Evolutionary conservation across 2,329 filamentous ascomycete species (phyloP), one percentile per base, ranked within the genome.

Genomic region (Penicillium sp.): DNA sequence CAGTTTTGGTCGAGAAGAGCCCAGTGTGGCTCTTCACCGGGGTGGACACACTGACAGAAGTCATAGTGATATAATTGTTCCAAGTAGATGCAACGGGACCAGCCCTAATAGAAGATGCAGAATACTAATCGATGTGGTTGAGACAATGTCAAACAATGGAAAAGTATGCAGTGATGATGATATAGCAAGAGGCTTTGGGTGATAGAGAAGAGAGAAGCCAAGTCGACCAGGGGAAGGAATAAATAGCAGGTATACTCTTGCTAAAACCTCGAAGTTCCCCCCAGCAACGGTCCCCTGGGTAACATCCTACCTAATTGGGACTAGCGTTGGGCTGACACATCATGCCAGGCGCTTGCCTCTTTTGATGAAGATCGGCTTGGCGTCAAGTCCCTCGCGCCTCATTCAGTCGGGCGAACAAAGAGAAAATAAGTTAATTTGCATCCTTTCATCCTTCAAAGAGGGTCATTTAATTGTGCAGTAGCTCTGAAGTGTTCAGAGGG

Each of bases 11-110:
- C 64, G 88, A 92, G 81, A 97, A 97, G 68, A 97, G 84, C 56
- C 92, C 91, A 77, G 89, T 87, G 76, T 96, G 93, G 83, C 90
- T 94, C 83, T 97, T 97, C 73, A 94, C 82, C 56, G 94, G 94
- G 57, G 94, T 97, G 68, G 91, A 89, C 76, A 97, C 86, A 72
- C 85, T 80, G 74, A 84, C 79, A 75, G 88, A 89, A 73, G 93
- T 91, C 93, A 97, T 97, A 73, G 67, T 83, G 76, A 53, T 48
- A 50, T 47, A 36, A 8, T 36, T 13, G 27, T 21, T 31, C 44
- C 45, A 51, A 53, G 48, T 48, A 48, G 27, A 69, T 69, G 63
- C 62, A 59, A 54, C 56, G 57, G 56, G 59, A 50, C 52, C 46
- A 57, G 54, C 57, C 59, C 59, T 49, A 54, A 40, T 50, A 58